Evolutionary conservation across 768 basidiomycete genomes (phyloP), one percentile per base, ranked within the genome.

Genomic region (Coprinopsis cinerea): DNA sequence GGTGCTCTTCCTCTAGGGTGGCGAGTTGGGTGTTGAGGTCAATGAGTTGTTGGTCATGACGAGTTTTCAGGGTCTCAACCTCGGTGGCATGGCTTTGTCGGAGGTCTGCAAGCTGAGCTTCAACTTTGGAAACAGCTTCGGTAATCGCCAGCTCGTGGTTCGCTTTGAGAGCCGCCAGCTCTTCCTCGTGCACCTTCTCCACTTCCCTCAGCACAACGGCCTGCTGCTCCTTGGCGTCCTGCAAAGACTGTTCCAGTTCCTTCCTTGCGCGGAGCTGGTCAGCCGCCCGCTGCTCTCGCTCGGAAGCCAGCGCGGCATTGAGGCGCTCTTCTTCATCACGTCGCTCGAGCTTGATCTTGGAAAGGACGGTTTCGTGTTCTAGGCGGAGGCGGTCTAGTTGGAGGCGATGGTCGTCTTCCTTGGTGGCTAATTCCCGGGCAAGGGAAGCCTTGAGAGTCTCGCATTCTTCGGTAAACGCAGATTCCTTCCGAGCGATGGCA

Each of bases 381-480:
- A 75, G 64, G 43, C 77, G 78, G 35, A 85, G 70, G 35, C 77
- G 76, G 57, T 85, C 81, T 41, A 82, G 64, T 57, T 80, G 78
- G 4, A 74, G 64, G 24, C 72, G 64, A 53, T 85, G 77, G 44
- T 85, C 84, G 22, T 82, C 82, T 34, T 78, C 79, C 60, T 79
- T 82, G 40, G 71, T 69, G 18, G 75, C 67, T 36, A 85, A 59
- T 15, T 69, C 60, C 23, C 77, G 69, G 1, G 70, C 61, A 59
- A 91, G 88, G 25, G 86, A 83, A 17, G 73, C 72, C 62, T 81
- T 84, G 34, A 85, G 67, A 47, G 70, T 75, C 57, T 85, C 82
- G 28, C 87, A 59, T 61, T 90, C 82, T 48, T 84, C 82, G 1
- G 71, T 59, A 50, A 84, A 82, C 30, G 78, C 73, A 6, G 71